These are phyloP conservation scores for Quercus suber DNA, from an alignment of 306 rosid genomes.

Conservation along the genomic window DNA sequence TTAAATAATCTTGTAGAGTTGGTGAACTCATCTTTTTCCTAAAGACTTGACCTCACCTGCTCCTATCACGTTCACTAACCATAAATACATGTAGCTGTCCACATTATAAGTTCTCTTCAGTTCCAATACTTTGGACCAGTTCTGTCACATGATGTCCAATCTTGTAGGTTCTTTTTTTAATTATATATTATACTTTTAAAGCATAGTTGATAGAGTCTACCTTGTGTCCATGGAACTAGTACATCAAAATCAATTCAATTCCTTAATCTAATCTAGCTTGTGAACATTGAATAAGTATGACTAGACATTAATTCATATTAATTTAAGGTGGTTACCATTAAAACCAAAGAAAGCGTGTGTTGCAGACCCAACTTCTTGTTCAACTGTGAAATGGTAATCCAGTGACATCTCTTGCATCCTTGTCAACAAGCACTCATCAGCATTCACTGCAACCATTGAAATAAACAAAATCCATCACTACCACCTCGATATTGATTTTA, in stretches of 20 bases:
- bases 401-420: conserved; percentile 99
- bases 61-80: not conserved
- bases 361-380: conserved; percentile 99
- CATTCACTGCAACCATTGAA: conserved; percentile 56
- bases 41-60: not conserved
- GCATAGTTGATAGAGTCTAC: not conserved
- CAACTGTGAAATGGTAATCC: conserved; percentile 97
- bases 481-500: not conserved
- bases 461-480: not conserved
- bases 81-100: not conserved
- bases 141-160: not conserved
- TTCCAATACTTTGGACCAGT: not conserved
- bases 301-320: not conserved
- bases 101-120: not conserved
- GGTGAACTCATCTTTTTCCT: not conserved
- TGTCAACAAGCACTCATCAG: conserved; percentile 83
- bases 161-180: not conserved
- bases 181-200: not conserved
- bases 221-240: not conserved
- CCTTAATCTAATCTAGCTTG: not conserved
- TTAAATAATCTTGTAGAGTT: not conserved
- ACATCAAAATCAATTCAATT: not conserved
- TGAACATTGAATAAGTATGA: too few species aligned
- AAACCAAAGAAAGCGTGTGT: conserved; percentile 99
- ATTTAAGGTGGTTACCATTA: conserved; percentile 50